These are phyloP conservation scores for Allium cepa DNA, from an alignment of 106 monocot genomes.

Conservation along the genomic window DNA sequence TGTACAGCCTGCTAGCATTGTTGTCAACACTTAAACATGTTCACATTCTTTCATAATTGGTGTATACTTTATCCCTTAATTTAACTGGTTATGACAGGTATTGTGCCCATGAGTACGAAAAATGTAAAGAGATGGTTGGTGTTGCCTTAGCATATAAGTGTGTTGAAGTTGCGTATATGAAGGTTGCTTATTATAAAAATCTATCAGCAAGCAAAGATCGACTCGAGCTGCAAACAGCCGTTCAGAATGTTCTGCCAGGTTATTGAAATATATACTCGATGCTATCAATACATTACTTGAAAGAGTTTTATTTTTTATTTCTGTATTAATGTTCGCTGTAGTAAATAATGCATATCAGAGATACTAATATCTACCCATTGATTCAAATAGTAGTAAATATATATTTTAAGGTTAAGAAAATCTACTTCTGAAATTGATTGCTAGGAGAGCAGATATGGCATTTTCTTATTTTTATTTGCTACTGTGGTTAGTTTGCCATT, in stretches of 20 bases:
- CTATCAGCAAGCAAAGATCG: constrained; percentile 67
- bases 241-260: constrained; percentile 49
- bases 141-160: constrained; percentile 94
- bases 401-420: no score
- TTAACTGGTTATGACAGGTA: constrained; percentile 38
- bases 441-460: no score
- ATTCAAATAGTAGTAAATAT: no score
- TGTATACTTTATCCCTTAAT: background rate
- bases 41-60: no score
- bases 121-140: constrained; percentile 72
- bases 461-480: no score
- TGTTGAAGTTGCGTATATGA: constrained; percentile 91
- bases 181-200: constrained; percentile 69
- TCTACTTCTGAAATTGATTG: no score
- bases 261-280: constrained; percentile 4
- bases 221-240: constrained; percentile 44
- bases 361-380: no score
- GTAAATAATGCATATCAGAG: background rate
- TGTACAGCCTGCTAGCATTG: background rate
- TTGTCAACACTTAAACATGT: no score
- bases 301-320: background rate
- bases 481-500: no score
- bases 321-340: background rate
- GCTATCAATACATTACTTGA: background rate
- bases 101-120: constrained; percentile 80